A percentile compares a stretch with the other conserved stretches of the same genome.
Evolutionary conservation across 192 early-diverging fungal species (phyloP).

Genomic region (Dissophora globulifera): DNA sequence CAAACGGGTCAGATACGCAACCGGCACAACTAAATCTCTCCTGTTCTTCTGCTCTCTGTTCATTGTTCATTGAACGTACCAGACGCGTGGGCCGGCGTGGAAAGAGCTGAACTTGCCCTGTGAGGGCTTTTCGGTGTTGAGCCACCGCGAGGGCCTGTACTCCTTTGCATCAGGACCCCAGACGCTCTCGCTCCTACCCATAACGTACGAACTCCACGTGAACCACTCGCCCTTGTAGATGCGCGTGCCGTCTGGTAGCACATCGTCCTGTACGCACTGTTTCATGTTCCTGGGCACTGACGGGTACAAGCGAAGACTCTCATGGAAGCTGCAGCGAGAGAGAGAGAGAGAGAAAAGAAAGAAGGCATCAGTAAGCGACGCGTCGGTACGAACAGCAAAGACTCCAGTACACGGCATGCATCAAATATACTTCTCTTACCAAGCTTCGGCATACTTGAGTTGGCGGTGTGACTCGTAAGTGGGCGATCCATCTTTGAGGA

Average conservation of each 20-base stretch:
- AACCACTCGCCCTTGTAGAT: conserved; percentile 65
- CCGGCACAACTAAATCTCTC: too few relatives aligned
- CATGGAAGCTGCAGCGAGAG: conserved; percentile 8
- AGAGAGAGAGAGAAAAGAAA: not conserved
- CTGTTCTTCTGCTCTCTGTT: too few relatives aligned
- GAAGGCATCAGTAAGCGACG: not conserved
- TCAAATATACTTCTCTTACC: conserved; percentile 29
- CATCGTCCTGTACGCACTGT: conserved; percentile 61
- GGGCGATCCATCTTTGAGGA: not conserved
- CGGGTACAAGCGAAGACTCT: conserved; percentile 67
- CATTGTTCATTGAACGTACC: too few relatives aligned
- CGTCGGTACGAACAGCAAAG: too few relatives aligned
- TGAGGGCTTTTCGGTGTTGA: conserved; percentile 51
- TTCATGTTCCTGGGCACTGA: conserved; percentile 59
- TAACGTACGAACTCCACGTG: conserved; percentile 60
- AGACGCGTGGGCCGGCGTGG: conserved; percentile 64
- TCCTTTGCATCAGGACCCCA: conserved; percentile 73
- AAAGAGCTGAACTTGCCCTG: conserved; percentile 64
- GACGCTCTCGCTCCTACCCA: conserved; percentile 63
- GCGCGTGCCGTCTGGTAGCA: conserved; percentile 69
- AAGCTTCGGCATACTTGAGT: conserved; percentile 40
- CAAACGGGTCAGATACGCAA: too few relatives aligned
- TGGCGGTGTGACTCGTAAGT: conserved; percentile 21
- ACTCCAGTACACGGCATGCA: too few relatives aligned
- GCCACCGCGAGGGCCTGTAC: conserved; percentile 75